Conservation (phyloP, 2,329 filamentous ascomycete genomes). For the Scedosporium boydii region DNA sequence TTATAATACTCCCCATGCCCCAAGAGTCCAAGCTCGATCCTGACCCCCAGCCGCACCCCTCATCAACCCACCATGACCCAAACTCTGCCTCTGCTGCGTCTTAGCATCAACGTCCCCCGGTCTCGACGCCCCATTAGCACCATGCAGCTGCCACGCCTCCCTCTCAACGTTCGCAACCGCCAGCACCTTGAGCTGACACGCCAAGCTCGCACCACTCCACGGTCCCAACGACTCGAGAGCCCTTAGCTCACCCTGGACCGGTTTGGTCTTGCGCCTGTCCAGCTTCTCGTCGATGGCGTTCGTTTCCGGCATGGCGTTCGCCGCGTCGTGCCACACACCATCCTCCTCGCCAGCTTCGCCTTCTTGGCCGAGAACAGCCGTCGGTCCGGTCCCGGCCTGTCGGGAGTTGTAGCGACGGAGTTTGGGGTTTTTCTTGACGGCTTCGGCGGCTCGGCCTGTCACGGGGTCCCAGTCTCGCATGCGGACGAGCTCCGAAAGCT, state of each 20-base stretch:
- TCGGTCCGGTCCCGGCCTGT: conserved; percentile 14
- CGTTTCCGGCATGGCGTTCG: conserved; percentile 34
- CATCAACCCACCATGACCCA: conserved; percentile 44
- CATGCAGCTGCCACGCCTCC: conserved; percentile 62
- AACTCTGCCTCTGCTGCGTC: conserved; percentile 52
- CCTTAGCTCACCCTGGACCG: conserved; percentile 50
- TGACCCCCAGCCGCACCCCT: not conserved
- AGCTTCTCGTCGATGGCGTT: conserved; percentile 53
- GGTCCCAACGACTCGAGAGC: conserved; percentile 61
- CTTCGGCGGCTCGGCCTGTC: conserved; percentile 56
- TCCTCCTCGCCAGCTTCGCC: conserved; percentile 22
- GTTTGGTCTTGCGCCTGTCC: conserved; percentile 24
- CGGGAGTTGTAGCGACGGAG: conserved; percentile 23
- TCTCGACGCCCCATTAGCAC: conserved; percentile 50
- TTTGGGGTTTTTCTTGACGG: conserved; percentile 36
- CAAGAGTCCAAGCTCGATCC: not conserved
- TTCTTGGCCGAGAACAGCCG: conserved; percentile 6
- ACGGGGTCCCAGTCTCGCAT: conserved; percentile 70
- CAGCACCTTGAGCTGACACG: conserved; percentile 58
- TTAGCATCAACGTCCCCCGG: conserved; percentile 50
- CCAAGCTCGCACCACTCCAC: conserved; percentile 65
- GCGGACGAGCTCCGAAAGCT: conserved; percentile 58
- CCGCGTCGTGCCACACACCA: conserved; percentile 28
- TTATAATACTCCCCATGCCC: not conserved
- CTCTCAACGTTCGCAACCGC: conserved; percentile 62